phyloP scores from a whole-genome alignment of 2,329 filamentous ascomycete genomes.

The Calycina herbarum region DNA sequence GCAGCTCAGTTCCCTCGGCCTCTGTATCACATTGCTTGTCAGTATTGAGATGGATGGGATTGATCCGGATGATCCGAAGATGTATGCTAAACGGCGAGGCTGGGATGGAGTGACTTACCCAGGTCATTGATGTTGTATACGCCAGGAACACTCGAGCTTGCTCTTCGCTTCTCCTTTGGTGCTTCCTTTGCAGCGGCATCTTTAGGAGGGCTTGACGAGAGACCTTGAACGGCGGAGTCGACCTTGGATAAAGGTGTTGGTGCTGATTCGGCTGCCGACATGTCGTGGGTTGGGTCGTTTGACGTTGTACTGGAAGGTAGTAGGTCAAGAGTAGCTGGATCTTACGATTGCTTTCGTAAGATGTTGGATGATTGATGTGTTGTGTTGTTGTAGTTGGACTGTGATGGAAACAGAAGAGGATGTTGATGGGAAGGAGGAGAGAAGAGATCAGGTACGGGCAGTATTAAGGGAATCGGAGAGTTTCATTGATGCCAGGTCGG shows the following conservation, averaged over 20 bases:
- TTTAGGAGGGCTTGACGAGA: slow-evolving; percentile 66
- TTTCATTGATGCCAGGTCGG: slow-evolving; percentile 17
- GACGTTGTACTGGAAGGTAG: slow-evolving; percentile 19
- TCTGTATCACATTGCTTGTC: slow-evolving; percentile 50
- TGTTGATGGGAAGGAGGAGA: slow-evolving; percentile 14
- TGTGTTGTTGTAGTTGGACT: slow-evolving; percentile 6
- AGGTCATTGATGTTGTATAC: slow-evolving; percentile 84
- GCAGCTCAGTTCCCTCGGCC: slow-evolving; percentile 68
- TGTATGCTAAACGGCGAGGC: neutral
- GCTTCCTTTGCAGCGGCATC: slow-evolving; percentile 59
- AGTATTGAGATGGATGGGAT: slow-evolving; percentile 20
- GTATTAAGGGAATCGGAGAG: slow-evolving; percentile 7
- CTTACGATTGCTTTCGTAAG: slow-evolving; percentile 25
- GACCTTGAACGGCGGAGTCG: slow-evolving; percentile 85
- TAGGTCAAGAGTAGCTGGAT: slow-evolving; percentile 19
- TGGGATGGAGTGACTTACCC: slow-evolving; percentile 54
- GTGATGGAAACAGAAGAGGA: slow-evolving; percentile 10
- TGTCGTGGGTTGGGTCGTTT: slow-evolving; percentile 40
- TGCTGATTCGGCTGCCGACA: slow-evolving; percentile 49
- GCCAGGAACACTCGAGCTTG: slow-evolving; percentile 71
- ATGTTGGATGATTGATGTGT: slow-evolving; percentile 12
- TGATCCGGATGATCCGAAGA: slow-evolving; percentile 15
- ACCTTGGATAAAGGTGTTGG: slow-evolving; percentile 72
- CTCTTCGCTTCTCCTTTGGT: slow-evolving; percentile 60
- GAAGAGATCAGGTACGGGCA: slow-evolving; percentile 28